Evolutionary conservation across 192 early-diverging fungal species (phyloP).

Genomic region (Mycoemilia scoparia): DNA sequence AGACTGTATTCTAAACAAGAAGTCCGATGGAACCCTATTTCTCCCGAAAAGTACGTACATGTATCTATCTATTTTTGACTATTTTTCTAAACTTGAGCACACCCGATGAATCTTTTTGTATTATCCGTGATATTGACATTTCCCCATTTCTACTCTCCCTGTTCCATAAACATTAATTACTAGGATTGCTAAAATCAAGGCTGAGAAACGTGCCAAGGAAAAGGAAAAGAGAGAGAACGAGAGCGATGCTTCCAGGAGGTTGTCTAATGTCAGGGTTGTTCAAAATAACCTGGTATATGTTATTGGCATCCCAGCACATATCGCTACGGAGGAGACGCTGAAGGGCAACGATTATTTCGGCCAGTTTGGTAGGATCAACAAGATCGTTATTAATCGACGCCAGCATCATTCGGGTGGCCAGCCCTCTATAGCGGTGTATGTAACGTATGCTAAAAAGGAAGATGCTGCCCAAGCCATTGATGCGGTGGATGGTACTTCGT

Average conservation of each 20-base stretch:
- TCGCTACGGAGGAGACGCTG: constrained; percentile 80
- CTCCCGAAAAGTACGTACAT: constrained; percentile 66
- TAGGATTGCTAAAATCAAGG: constrained; percentile 48
- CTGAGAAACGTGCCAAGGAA: constrained; percentile 76
- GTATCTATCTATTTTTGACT: constrained; percentile 2
- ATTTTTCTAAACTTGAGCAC: constrained; percentile 5
- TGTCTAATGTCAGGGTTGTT: constrained; percentile 83
- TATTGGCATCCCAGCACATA: constrained; percentile 69
- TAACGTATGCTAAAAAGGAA: constrained; percentile 80
- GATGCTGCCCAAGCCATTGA: constrained; percentile 85
- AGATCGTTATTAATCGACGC: constrained; percentile 81
- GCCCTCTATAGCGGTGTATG: constrained; percentile 63
- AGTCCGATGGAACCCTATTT: constrained; percentile 47
- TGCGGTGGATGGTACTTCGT: constrained; percentile 79
- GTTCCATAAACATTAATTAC: neutral
- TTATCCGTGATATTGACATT: constrained; percentile 1
- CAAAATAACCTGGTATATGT: constrained; percentile 98
- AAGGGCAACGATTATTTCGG: constrained; percentile 86
- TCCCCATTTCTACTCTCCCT: neutral
- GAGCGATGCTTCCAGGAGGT: constrained; percentile 49
- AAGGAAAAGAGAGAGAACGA: constrained; percentile 81
- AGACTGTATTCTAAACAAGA: constrained; percentile 76
- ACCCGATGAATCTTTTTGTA: neutral
- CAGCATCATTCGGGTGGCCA: no score
- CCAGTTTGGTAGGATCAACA: constrained; percentile 90